Base-by-base conservation (phyloP, 2,329 filamentous ascomycete species). In the Penicillium janthinellum region DNA sequence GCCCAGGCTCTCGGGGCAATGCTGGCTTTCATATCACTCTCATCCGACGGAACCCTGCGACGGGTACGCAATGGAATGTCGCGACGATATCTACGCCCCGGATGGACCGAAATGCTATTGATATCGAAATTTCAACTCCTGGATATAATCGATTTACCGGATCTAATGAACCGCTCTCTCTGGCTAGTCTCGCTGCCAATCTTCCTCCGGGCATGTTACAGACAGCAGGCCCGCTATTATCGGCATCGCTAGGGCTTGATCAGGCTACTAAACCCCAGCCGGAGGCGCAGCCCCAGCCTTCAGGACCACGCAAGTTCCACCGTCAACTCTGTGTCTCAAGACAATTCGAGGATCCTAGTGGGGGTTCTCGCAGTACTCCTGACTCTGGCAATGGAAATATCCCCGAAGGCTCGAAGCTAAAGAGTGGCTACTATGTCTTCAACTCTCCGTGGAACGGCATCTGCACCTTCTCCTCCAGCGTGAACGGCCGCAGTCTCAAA, bases 391-490 rank as follows among this genome's bases (percentile, higher is more conserved):
- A 56, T 28, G 50, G 57, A 8, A 58, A 61, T 14, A n/a, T 28
- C 8, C 56, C 50, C 35, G 60, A 65, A 5, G 50, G 45, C 8
- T 70, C 71, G 31, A 76, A 71, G 58, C 64, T 75, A 44, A 76
- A 74, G 57, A 75, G 74, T 58, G 77, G 73, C 34, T 70, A 83
- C 17, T 96, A 96, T 75, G 84, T 87, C 1, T 97, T 97, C 72
- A 79, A 82, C 20, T 95, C 90, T 44, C 93, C 92, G 0, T 98
- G 94, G 94, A 88, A 91, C 61, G 90, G 91, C 15, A 84, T 85
- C 44, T 98, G 94, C 77, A 90, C 93, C 61, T 98, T 98, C 75
- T 82, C 86, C 15, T 95, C 92, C 0, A 89, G 90, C 39, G 83
- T 87, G 57, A 88, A 86, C 45, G 93, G 94, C 2, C 88, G 89